Conservation (phyloP, 352 stramenopile species). For the Globisporangium spiculum region DNA sequence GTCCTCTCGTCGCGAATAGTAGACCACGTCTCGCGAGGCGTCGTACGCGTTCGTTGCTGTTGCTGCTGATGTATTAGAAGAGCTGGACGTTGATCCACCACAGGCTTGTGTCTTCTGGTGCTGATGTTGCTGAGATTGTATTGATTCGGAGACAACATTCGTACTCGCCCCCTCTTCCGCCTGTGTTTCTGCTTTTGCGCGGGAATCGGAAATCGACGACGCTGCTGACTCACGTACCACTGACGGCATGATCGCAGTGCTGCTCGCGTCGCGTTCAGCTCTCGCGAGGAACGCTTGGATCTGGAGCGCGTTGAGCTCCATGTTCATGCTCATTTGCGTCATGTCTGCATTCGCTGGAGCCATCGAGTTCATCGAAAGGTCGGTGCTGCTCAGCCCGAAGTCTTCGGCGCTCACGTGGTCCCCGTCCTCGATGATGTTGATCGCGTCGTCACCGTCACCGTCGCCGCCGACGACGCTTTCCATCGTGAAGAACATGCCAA, state of each 20-base stretch:
- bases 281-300: constrained; percentile 50
- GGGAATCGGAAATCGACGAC: neutral
- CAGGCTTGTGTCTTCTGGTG: neutral
- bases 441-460: constrained; percentile 25
- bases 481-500: constrained; percentile 22
- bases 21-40: constrained; percentile 23
- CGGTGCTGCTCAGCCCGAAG: constrained; percentile 35
- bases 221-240: neutral
- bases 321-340: constrained; percentile 50
- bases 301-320: constrained; percentile 56
- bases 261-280: constrained; percentile 22
- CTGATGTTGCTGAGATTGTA: neutral
- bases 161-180: neutral
- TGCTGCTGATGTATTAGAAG: too few species aligned
- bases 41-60: constrained; percentile 32
- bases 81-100: neutral
- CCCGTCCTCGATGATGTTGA: constrained; percentile 46
- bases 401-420: constrained; percentile 54
- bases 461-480: constrained; percentile 11
- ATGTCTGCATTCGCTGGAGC: constrained; percentile 25
- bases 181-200: neutral
- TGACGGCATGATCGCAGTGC: neutral
- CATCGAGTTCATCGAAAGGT: constrained; percentile 57
- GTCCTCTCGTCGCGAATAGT: constrained; percentile 56
- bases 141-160: neutral